Evolutionary conservation across 2,329 filamentous ascomycete genomes (phyloP), one percentile per base, ranked within the genome.

Genomic region (Pseudonectria foliicola): DNA sequence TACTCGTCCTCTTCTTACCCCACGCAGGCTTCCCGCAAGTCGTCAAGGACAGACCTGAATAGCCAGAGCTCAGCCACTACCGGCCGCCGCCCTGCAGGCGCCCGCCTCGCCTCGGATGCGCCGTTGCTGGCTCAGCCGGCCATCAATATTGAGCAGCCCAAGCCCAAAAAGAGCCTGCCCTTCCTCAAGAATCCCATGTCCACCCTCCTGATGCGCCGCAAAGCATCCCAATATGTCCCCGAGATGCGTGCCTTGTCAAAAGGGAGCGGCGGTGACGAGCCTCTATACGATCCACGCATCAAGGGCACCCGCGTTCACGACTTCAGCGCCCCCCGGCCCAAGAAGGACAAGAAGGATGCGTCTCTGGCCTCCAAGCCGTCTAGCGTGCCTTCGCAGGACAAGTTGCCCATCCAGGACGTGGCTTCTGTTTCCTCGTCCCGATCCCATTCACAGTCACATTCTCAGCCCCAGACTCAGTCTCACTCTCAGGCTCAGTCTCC

Each of bases 301-400:
- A 70, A 68, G 49, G 80, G 75, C 31, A 83, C 73, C 7, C 66
- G 69, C 30, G 70, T 81, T 32, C 80, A 83, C 52, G 79, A 78
- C 54, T 82, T 80, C 48, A 81, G 76, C 49, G 75, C 73, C 0
- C 77, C 77, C 2, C 63, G 75, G 32, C 67, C 66, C 15, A 68
- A 62, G 40, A 67, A 42, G 26, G 44, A 40, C 13, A 44, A 23
- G 7, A 50, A 43, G 16, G 43, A 44, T 29, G 41, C 33, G 15
- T 13, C 25, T 14, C 42, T 44, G 38, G 39, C 34, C 37, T 24
- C 14, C 35, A 36, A 29, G 23, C 46, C 33, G 13, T 37, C 45
- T 21, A 25, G 18, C 34, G 5, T 34, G 38, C 28, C 16, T 5
- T 41, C 7, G 6, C 47, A 37, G 24, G 49, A 44, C 24, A 50